Evolutionary conservation across 805 yeast genomes (phyloP).

Genomic region (Myxozyma geophila): DNA sequence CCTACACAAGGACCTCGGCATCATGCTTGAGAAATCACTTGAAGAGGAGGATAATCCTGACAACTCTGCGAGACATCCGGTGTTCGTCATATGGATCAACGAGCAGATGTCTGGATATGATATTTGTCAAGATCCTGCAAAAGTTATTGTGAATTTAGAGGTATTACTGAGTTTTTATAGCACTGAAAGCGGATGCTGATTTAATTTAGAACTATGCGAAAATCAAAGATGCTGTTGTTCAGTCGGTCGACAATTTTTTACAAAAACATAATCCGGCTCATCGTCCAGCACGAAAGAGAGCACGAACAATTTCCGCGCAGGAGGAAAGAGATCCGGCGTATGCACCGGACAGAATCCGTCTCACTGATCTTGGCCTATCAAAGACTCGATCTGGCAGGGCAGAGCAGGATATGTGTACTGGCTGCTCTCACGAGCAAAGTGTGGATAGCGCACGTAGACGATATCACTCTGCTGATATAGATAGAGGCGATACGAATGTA

Average conservation of each 20-base stretch:
- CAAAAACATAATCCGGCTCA: not conserved
- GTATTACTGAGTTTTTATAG: conserved; percentile 1
- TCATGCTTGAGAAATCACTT: conserved; percentile 3
- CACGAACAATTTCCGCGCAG: not conserved
- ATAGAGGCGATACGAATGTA: not conserved
- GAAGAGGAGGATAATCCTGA: not conserved
- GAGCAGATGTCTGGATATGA: conserved; percentile 26
- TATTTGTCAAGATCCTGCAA: conserved; percentile 35
- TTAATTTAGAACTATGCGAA: conserved; percentile 1
- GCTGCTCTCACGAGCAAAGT: not conserved
- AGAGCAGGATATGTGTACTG: not conserved
- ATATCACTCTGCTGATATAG: not conserved
- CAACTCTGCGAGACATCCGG: conserved; percentile 9
- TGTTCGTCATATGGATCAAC: conserved; percentile 21
- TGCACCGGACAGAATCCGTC: not conserved
- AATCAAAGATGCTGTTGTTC: not conserved
- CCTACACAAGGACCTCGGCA: conserved; percentile 12
- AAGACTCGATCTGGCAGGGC: conserved; percentile 8
- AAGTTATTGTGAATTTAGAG: conserved; percentile 17
- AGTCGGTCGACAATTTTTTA: not conserved
- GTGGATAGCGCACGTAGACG: not conserved
- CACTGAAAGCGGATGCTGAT: not conserved
- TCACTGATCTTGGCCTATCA: conserved; percentile 12
- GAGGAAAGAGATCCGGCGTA: not conserved
- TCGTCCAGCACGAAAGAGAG: conserved; percentile 8